These are phyloP conservation scores for Mycena olivaceomarginata DNA, from an alignment of 768 basidiomycete species.

Conservation along the genomic window DNA sequence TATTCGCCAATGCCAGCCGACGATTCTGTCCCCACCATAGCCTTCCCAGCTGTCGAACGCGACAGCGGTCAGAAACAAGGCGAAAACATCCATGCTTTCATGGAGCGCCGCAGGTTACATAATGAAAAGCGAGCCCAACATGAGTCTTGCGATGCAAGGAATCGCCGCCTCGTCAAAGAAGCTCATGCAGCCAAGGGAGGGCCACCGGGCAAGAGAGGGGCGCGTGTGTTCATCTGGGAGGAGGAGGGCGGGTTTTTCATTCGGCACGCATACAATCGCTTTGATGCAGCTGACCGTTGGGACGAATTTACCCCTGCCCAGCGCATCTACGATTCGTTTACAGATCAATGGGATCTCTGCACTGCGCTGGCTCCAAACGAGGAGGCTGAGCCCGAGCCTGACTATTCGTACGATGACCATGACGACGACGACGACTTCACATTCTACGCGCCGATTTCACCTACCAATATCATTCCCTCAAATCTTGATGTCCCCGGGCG, in stretches of 20 bases:
- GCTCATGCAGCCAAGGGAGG: background rate
- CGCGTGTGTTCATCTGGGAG: conserved; percentile 27
- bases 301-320: conserved; percentile 38
- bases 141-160: background rate
- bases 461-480: too few species aligned
- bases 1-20: conserved; percentile 2
- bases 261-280: conserved; percentile 6
- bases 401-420: background rate
- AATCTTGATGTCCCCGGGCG: too few species aligned
- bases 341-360: conserved; percentile 42
- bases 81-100: conserved; percentile 9
- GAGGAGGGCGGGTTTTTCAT: conserved; percentile 9
- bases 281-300: conserved; percentile 27
- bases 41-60: background rate
- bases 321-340: conserved; percentile 35
- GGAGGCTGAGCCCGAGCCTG: background rate
- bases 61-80: conserved; percentile 14
- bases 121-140: background rate
- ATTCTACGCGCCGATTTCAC: too few species aligned
- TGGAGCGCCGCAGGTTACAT: background rate
- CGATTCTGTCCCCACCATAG: conserved; percentile 8
- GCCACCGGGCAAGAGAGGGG: conserved; percentile 17
- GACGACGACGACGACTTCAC: background rate
- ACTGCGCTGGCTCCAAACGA: conserved; percentile 33
- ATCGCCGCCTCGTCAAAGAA: background rate